Conservation (phyloP, 1,139 yeast species). For the Kluyveromyces sp. region DNA sequence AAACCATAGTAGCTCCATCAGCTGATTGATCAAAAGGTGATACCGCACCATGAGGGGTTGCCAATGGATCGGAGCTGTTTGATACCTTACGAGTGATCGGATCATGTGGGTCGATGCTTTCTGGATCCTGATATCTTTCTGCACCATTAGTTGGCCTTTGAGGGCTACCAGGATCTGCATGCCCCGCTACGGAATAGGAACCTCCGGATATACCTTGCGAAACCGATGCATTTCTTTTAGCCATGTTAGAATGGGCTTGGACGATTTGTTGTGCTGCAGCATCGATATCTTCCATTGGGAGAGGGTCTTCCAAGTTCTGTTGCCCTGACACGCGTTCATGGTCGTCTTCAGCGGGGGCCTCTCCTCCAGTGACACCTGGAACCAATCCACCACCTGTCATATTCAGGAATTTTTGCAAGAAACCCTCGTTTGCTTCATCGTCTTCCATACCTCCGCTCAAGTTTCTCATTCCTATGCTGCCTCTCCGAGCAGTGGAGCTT, state of each 20-base stretch:
- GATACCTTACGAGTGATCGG: not conserved
- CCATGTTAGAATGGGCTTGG: slow-evolving; percentile 19
- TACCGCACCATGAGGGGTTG: slow-evolving; percentile 1
- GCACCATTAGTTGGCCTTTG: too few relatives aligned
- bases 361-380: slow-evolving; percentile 22
- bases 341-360: slow-evolving; percentile 8
- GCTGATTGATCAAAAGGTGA: slow-evolving; percentile 6
- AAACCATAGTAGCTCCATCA: slow-evolving; percentile 15
- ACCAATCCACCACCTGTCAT: slow-evolving; percentile 27
- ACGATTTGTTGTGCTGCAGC: slow-evolving; percentile 27
- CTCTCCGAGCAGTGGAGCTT: not conserved
- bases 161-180: too few relatives aligned
- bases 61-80: not conserved
- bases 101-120: too few relatives aligned
- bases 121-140: too few relatives aligned
- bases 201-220: too few relatives aligned
- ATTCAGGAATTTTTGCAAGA: slow-evolving; percentile 25
- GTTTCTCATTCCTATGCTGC: slow-evolving; percentile 6
- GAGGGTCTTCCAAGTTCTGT: slow-evolving; percentile 13
- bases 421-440: slow-evolving; percentile 16
- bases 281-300: slow-evolving; percentile 17
- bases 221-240: not conserved
- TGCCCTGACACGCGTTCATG: slow-evolving; percentile 19
- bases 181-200: too few relatives aligned
- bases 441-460: slow-evolving; percentile 11